Conservation (phyloP, 805 yeast species). For the Cephaloascus albidus region DNA sequence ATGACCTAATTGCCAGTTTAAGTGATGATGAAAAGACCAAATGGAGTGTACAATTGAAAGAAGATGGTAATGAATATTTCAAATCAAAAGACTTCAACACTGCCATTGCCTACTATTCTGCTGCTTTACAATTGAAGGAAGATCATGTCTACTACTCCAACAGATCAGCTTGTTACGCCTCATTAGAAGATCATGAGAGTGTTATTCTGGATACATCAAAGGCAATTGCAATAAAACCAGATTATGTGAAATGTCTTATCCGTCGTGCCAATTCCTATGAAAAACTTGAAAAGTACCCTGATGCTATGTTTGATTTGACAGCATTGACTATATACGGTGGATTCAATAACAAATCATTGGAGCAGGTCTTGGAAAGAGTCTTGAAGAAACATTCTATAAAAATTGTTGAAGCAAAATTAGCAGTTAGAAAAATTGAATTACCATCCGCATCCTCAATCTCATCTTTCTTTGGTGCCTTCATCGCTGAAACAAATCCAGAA, state of each 20-base stretch:
- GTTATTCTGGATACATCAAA: conserved; percentile 82
- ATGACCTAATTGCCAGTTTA: conserved; percentile 33
- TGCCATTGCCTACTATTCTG: conserved; percentile 75
- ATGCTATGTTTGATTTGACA: conserved; percentile 87
- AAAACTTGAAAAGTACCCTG: conserved; percentile 63
- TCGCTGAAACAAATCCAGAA: conserved; percentile 41
- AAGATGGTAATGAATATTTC: conserved; percentile 79
- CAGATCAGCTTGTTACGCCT: conserved; percentile 92
- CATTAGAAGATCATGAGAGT: conserved; percentile 69
- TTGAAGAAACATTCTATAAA: conserved; percentile 72
- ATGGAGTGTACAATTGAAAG: conserved; percentile 73
- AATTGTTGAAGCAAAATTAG: conserved; percentile 53
- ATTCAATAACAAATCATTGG: conserved; percentile 67
- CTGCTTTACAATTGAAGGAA: conserved; percentile 63
- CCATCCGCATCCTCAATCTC: conserved; percentile 80
- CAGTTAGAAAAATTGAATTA: conserved; percentile 41
- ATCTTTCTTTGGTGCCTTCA: conserved; percentile 85
- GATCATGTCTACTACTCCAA: conserved; percentile 92
- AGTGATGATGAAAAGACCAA: conserved; percentile 44
- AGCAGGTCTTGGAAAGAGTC: conserved; percentile 78
- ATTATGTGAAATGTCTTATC: conserved; percentile 81
- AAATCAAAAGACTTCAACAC: conserved; percentile 56
- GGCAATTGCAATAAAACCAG: conserved; percentile 82
- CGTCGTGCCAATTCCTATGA: conserved; percentile 95
- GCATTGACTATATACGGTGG: conserved; percentile 83